Conservation (phyloP, 2,329 filamentous ascomycete genomes). For the Colletotrichum truncatum region DNA sequence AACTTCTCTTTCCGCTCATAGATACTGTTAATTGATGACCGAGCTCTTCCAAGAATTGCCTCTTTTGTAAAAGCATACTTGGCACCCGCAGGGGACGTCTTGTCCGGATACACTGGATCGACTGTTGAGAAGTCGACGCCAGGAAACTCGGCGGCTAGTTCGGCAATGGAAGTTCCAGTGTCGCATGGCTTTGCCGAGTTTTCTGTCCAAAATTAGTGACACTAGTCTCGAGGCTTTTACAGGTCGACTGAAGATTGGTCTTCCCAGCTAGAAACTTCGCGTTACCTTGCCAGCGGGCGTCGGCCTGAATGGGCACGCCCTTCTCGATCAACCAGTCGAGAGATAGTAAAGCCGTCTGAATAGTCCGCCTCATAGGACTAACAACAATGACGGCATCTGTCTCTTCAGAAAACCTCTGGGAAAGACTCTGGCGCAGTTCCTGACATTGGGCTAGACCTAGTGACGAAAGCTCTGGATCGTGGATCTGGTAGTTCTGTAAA, state of each 20-base stretch:
- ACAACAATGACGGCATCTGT: conserved; percentile 62
- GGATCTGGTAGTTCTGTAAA: conserved; percentile 56
- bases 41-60: conserved; percentile 65
- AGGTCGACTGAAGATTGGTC: neutral
- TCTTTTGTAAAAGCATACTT: conserved; percentile 62
- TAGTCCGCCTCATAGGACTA: conserved; percentile 71
- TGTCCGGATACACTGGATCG: conserved; percentile 71
- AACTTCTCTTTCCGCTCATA: conserved; percentile 65
- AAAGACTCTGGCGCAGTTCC: conserved; percentile 52
- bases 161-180: conserved; percentile 59
- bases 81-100: conserved; percentile 56
- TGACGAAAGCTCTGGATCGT: conserved; percentile 60
- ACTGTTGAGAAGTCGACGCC: conserved; percentile 63
- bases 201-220: conserved; percentile 59
- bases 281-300: conserved; percentile 74
- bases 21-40: conserved; percentile 58
- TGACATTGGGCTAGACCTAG: conserved; percentile 60
- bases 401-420: conserved; percentile 43
- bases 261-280: too few species aligned
- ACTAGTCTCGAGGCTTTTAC: conserved; percentile 64
- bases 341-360: conserved; percentile 69
- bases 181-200: conserved; percentile 69
- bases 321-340: conserved; percentile 66
- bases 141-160: conserved; percentile 60
- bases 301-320: conserved; percentile 63